Evolutionary conservation across 2,329 filamentous ascomycete species (phyloP).

Genomic region (Monosporascus sp.): DNA sequence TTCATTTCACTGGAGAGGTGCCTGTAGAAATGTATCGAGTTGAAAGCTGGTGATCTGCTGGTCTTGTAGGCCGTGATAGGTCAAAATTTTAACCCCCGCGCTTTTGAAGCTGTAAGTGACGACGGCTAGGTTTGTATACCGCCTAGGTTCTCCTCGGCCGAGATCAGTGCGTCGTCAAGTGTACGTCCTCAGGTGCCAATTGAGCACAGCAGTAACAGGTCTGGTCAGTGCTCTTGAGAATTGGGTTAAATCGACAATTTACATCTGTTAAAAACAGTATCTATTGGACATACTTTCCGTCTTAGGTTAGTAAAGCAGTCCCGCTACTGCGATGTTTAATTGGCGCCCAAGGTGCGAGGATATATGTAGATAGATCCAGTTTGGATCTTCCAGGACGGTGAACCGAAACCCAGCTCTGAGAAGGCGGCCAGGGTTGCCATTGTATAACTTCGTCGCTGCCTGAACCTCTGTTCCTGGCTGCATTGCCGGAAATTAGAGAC

Average conservation of each 20-base stretch:
- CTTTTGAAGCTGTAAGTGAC: slow-evolving; percentile 29
- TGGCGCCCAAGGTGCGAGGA: too few relatives aligned
- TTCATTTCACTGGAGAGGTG: slow-evolving; percentile 36
- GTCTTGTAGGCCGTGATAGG: slow-evolving; percentile 34
- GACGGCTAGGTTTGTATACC: slow-evolving; percentile 25
- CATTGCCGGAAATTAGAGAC: slow-evolving; percentile 42
- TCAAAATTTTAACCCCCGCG: slow-evolving; percentile 34
- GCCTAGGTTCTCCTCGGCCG: slow-evolving; percentile 11
- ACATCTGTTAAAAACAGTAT: too few relatives aligned
- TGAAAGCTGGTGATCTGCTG: slow-evolving; percentile 38
- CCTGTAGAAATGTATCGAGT: slow-evolving; percentile 40
- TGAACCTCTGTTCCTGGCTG: slow-evolving; percentile 39
- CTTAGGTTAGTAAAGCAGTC: too few relatives aligned
- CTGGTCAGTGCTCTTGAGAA: too few relatives aligned
- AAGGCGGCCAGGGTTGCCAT: slow-evolving; percentile 33
- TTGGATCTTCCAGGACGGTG: slow-evolving; percentile 37
- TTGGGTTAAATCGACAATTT: too few relatives aligned
- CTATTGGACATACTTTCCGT: too few relatives aligned
- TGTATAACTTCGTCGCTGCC: slow-evolving; percentile 32
- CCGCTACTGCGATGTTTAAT: too few relatives aligned
- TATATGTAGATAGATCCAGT: slow-evolving; percentile 29
- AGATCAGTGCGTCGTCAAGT: slow-evolving; percentile 26
- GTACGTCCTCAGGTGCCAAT: slow-evolving; percentile 12
- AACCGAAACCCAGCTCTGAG: slow-evolving; percentile 41
- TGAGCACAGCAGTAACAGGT: too few relatives aligned